Percentiles rank a stretch among this genome's conserved stretches.
These are phyloP conservation scores for Geosmithia flava DNA, from an alignment of 2,329 filamentous ascomycete genomes.

Conservation along the genomic window DNA sequence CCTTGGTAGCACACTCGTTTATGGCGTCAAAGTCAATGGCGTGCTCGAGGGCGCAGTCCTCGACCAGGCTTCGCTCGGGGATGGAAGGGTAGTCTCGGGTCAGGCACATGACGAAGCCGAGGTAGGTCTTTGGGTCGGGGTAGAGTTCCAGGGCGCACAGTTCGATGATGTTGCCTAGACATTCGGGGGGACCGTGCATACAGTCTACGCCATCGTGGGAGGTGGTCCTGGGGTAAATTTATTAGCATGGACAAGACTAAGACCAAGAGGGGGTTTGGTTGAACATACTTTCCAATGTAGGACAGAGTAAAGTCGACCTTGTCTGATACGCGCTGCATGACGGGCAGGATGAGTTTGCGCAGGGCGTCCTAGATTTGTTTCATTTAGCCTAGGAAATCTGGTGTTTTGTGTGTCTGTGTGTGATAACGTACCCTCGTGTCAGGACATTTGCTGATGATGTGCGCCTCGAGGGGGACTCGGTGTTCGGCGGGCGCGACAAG, in stretches of 20 bases:
- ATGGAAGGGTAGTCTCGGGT: conserved; percentile 65
- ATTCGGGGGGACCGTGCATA: conserved; percentile 82
- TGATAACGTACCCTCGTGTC: conserved; percentile 53
- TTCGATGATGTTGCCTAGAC: conserved; percentile 85
- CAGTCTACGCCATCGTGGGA: conserved; percentile 76
- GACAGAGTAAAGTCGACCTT: conserved; percentile 88
- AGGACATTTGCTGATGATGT: conserved; percentile 96
- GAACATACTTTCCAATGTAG: conserved; percentile 67
- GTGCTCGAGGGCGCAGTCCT: conserved; percentile 84
- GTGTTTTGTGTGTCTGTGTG: background rate
- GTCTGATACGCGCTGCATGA: conserved; percentile 68
- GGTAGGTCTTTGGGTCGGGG: conserved; percentile 72
- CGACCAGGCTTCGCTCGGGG: conserved; percentile 63
- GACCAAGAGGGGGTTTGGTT: background rate
- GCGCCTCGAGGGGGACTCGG: conserved; percentile 72
- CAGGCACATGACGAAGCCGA: conserved; percentile 91
- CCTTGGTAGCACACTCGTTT: conserved; percentile 68
- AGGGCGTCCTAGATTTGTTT: conserved; percentile 51
- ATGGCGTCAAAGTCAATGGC: conserved; percentile 72
- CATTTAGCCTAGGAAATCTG: background rate
- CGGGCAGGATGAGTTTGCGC: conserved; percentile 65
- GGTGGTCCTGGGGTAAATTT: too few relatives aligned
- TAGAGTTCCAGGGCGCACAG: conserved; percentile 80
- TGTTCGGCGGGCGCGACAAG: background rate
- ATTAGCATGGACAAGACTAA: too few relatives aligned